Base-by-base conservation (phyloP, 805 yeast genomes). In the Millerago galiae region DNA sequence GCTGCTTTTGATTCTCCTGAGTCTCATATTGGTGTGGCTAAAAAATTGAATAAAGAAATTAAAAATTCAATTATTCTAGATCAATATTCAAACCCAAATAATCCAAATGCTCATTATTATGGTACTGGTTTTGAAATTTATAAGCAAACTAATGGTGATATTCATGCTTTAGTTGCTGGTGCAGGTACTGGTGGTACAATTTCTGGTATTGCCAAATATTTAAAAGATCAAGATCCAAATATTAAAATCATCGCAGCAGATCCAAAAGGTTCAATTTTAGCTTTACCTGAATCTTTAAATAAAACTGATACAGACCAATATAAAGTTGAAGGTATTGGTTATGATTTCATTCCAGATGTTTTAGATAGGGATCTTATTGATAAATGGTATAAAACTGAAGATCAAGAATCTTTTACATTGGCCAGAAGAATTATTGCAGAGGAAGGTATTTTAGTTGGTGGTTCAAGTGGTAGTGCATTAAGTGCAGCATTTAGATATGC, bases 111-210 rank as follows among this genome's bases (percentile, higher is more conserved):
- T 33, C 95, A 86, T 64, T 85, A 83, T 63, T 74, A 71, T 56
- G 89, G 90, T 41, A 86, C 95, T 17, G 95, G 95, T 43, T 78
- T 67, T 49, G 95, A 86, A 66, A 86, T 86, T 55, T 84, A 89
- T 80, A 78, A 79, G 47, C 95, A 86, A 65, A 75, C 91, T 13
- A 64, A 72, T 21, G 86, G 90, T 29, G 74, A 79, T 46, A 70
- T 87, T 41, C 78, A 77, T 42, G 87, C 81, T 47, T 70, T 87
- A 35, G 83, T 87, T 42, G 95, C 95, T 31, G 95, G 95, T 62
- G 95, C 95, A 8, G 95, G 95, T 66, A 86, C 95, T 44, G 95
- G 95, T 65, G 95, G 95, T 66, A 86, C 95, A 41, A 81, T 86
- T 59, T 69, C 85, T 40, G 95, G 95, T 67, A 83, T 84, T 52